A percentile compares a stretch with the other conserved stretches of the same genome.
Evolutionary conservation across 495 filamentous ascomycete species (phyloP).

Genomic region (Lasiosphaeria ovina): DNA sequence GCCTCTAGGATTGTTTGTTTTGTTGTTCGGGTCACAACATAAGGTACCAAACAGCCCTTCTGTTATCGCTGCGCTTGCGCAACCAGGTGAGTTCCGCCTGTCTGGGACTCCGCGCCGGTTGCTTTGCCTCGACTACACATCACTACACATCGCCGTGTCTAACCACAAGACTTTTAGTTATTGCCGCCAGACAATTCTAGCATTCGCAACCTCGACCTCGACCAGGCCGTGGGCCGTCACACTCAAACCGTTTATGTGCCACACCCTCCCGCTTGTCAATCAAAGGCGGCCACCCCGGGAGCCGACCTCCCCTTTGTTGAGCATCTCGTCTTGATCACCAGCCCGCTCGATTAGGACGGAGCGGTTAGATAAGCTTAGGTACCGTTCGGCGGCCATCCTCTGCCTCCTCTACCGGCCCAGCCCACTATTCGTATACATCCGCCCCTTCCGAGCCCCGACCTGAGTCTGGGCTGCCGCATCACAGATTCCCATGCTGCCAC

Average conservation of each 20-base stretch:
- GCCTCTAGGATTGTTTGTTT: too few species aligned
- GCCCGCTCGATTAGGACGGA: background rate
- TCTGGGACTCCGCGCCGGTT: too few species aligned
- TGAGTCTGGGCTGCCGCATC: too few species aligned
- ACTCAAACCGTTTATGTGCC: conserved; percentile 1
- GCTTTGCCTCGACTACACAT: too few species aligned
- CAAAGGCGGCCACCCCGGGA: background rate
- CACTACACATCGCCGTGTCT: background rate
- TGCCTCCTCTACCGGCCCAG: too few species aligned
- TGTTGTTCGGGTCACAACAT: too few species aligned
- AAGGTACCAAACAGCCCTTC: too few species aligned
- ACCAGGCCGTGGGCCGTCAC: background rate
- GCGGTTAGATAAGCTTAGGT: background rate
- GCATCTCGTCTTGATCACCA: background rate
- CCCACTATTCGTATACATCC: too few species aligned
- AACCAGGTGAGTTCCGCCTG: too few species aligned
- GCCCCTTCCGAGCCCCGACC: too few species aligned
- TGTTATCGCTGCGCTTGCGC: too few species aligned
- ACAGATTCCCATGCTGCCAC: background rate
- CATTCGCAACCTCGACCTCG: background rate
- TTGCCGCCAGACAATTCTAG: background rate
- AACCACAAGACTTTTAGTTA: background rate
- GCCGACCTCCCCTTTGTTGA: background rate
- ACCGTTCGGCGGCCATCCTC: too few species aligned
- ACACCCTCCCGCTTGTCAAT: background rate